Evolutionary conservation across 371 early-diverging fungal species (phyloP).

Genomic region (Batkoa obscura): DNA sequence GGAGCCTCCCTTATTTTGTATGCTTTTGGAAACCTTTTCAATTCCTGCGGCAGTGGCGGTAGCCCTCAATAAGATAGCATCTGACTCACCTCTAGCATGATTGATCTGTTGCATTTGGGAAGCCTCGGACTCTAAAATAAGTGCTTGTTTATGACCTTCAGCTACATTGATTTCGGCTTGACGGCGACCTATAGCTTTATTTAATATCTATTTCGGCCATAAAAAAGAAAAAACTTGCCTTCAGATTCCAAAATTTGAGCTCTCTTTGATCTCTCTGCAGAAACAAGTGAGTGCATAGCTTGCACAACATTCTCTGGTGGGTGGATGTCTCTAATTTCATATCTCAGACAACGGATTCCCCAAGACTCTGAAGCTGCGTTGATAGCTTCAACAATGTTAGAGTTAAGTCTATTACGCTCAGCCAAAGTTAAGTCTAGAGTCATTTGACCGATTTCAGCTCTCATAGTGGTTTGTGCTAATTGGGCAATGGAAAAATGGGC

Average conservation of each 20-base stretch:
- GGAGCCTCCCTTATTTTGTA: conserved; percentile 35
- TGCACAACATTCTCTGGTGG: conserved; percentile 89
- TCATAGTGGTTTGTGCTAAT: conserved; percentile 95
- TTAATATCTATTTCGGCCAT: background rate
- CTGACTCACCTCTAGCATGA: conserved; percentile 69
- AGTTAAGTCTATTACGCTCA: conserved; percentile 79
- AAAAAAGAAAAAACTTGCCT: conserved; percentile 20
- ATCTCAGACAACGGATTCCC: conserved; percentile 89
- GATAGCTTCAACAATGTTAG: conserved; percentile 87
- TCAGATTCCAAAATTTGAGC: conserved; percentile 94
- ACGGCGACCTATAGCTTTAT: conserved; percentile 28
- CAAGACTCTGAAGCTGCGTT: conserved; percentile 85
- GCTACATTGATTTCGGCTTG: conserved; percentile 95
- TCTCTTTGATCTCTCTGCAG: conserved; percentile 88
- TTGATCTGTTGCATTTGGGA: conserved; percentile 77
- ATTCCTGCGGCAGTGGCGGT: conserved; percentile 69
- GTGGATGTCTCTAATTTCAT: conserved; percentile 88
- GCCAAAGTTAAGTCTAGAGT: conserved; percentile 89
- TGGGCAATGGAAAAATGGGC: conserved; percentile 89
- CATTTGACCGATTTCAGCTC: conserved; percentile 96
- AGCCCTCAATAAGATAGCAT: conserved; percentile 74
- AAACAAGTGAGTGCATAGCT: conserved; percentile 94
- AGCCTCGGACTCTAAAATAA: conserved; percentile 89
- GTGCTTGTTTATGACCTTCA: conserved; percentile 82
- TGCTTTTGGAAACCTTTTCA: conserved; percentile 55